A percentile compares a stretch with the other conserved stretches of the same genome.
Conservation (phyloP, 1,284 basidiomycete species). For the Coniferiporia weirii region DNA sequence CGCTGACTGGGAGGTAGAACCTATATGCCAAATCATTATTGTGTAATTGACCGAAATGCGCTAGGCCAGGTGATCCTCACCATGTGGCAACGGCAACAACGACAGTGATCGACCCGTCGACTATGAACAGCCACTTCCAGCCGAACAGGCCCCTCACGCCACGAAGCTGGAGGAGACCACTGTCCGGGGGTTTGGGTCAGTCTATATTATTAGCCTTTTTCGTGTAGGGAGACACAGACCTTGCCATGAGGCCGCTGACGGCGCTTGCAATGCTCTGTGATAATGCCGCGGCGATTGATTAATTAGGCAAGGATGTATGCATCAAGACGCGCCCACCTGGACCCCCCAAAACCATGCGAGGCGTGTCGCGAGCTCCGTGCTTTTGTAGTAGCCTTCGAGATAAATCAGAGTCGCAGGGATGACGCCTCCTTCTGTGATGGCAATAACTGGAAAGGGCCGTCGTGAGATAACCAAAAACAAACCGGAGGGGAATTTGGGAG, state of each 20-base stretch:
- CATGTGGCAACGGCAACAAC: constrained; percentile 30
- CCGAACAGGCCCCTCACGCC: constrained; percentile 33
- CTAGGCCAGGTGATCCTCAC: constrained; percentile 19
- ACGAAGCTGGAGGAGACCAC: constrained; percentile 31
- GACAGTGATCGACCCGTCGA: constrained; percentile 34
- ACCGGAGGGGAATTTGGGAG: neutral
- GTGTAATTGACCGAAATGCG: neutral
- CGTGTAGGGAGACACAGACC: neutral
- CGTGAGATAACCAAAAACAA: neutral
- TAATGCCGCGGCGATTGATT: neutral
- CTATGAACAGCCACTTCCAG: constrained; percentile 38
- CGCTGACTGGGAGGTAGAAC: constrained; percentile 33
- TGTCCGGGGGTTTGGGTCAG: constrained; percentile 8
- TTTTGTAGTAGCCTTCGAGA: constrained; percentile 34
- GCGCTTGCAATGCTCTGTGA: constrained; percentile 31
- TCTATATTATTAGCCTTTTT: neutral
- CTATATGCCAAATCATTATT: constrained; percentile 18
- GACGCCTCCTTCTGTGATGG: constrained; percentile 36
- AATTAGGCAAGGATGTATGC: neutral
- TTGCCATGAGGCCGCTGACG: constrained; percentile 34
- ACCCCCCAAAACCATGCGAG: constrained; percentile 36
- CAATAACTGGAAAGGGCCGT: constrained; percentile 28
- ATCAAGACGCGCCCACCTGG: constrained; percentile 17
- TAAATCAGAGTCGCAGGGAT: constrained; percentile 36
- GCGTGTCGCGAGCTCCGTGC: constrained; percentile 34